Conservation (phyloP, 2,329 filamentous ascomycete genomes). For the Knufia fluminis region DNA sequence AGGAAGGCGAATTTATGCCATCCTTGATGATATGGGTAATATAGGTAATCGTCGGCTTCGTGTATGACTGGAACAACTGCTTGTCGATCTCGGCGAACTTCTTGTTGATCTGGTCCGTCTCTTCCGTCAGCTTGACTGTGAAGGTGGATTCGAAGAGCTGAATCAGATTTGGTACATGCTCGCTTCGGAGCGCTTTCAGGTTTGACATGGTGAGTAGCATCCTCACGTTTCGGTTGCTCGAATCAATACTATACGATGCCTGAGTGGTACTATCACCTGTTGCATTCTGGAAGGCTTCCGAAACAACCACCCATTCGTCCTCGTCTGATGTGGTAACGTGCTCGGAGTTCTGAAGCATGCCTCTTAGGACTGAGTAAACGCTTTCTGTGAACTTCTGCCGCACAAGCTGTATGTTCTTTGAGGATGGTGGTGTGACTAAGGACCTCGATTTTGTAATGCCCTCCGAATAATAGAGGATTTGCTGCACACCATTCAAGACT, state of each 20-base stretch:
- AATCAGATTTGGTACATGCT: constrained; percentile 80
- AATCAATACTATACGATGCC: constrained; percentile 36
- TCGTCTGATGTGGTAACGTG: constrained; percentile 56
- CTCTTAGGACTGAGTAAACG: constrained; percentile 84
- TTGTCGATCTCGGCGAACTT: constrained; percentile 84
- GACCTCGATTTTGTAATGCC: constrained; percentile 65
- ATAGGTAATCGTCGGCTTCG: constrained; percentile 60
- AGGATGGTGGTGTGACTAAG: constrained; percentile 74
- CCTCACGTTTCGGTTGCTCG: constrained; percentile 65
- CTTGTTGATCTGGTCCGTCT: constrained; percentile 83
- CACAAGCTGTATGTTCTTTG: constrained; percentile 84
- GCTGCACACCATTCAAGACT: constrained; percentile 79
- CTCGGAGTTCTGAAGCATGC: constrained; percentile 95
- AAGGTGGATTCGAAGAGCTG: constrained; percentile 89
- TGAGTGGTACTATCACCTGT: constrained; percentile 25
- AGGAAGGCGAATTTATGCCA: constrained; percentile 62
- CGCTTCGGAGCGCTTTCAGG: constrained; percentile 68
- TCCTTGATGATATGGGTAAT: constrained; percentile 61
- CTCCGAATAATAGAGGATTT: constrained; percentile 87
- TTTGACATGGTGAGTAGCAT: constrained; percentile 93
- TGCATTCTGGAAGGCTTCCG: constrained; percentile 26
- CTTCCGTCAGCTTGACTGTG: constrained; percentile 86
- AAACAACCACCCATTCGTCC: constrained; percentile 44
- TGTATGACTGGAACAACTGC: constrained; percentile 87
- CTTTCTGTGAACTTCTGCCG: constrained; percentile 87